Base-by-base conservation (phyloP, 2,329 filamentous ascomycete genomes). In the Monilinia fructicola region DNA sequence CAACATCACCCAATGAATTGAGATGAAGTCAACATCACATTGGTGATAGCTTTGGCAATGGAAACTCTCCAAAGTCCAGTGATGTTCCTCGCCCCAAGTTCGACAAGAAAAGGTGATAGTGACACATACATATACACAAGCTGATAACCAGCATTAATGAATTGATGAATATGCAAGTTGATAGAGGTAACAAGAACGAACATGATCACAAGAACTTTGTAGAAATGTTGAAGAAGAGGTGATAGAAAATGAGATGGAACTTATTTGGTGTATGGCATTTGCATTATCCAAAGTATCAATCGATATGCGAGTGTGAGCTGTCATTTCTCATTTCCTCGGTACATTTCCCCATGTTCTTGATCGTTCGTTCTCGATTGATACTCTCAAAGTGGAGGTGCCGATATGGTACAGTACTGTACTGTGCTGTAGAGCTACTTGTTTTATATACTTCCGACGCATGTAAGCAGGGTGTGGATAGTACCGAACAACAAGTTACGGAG, bases 281-380 rank as follows among this genome's bases (percentile, higher is more conserved):
- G 28, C 6, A 38, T 23, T 35, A 48, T 60, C 54, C 12, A 60
- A 48, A 50, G 56, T 18, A 11, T 23, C 18, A 12, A 50, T n/a
- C 31, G 44, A 60, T 38, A 60, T 60, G 44, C 44, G 44, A 60
- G 56, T 60, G 26, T 50, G 44, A 60, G 44, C 44, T 60, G 56
- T 60, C 44, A 60, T 60, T 44, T 3, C 35, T 60, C 44, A 60
- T 60, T 44, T 3, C 35, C 56, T 48, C 56, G 44, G 12, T 60
- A 31, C 28, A 23, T 28, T 16, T 26, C 56, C 56, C 28, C 28
- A 50, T 18, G n/a, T 38, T 60, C 28, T 60, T 50, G 1, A 23
- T 48, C 38, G 38, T 40, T 40, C 38, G 38, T 40, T 23, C 44
- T 50, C 21, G 21, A 48, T 31, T 7, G 35, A 48, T 59, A 26